Base-by-base conservation (phyloP, 2,329 filamentous ascomycete species). In the Xylaria sp. region DNA sequence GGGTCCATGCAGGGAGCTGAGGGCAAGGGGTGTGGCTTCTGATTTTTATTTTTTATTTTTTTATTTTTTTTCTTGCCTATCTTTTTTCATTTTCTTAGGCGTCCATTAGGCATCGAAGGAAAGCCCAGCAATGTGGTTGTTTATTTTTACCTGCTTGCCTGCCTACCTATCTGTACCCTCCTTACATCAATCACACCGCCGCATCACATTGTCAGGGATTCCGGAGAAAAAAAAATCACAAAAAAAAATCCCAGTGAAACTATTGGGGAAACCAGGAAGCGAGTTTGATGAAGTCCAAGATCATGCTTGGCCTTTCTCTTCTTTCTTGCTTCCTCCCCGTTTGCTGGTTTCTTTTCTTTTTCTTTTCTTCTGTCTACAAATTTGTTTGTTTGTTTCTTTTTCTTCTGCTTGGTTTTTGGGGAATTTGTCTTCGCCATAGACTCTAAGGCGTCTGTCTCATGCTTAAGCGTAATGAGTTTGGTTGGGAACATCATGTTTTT, bases 231-330 rank as follows among this genome's bases (percentile, higher is more conserved):
- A 46, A 46, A 18, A 69, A 58, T 50, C 48, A 55, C 18, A 65
- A 58, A 64, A 59, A 66, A 64, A 60, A 48, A 44, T 34, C 34
- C 12, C 20, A 46, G 39, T 41, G 46, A 61, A 63, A 63, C 56
- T 63, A 56, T 60, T 48, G 63, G 64, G 54, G 32, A 20, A 65
- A 46, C 44, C 59, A 63, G 46, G 59, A 59, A 55, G 51, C 63
- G 63, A 54, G 46, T 54, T 44, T 9, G 25, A 34, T 18, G 55
- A 60, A 60, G 44, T 60, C 23, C 23, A 58, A 32, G 13, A 57
- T 44, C 74, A 71, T 73, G 74, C 73, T 74, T 71, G 74, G 61
- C 41, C 12, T 18, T 32, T 34, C 4, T 60, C 23, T 52, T 44
- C 39, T 46, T 13, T 28, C 18, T 34, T 28, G 34, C 39, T 37